Conservation (phyloP, 164 flowering plant genomes). For the Chimonanthus salicifolius region DNA sequence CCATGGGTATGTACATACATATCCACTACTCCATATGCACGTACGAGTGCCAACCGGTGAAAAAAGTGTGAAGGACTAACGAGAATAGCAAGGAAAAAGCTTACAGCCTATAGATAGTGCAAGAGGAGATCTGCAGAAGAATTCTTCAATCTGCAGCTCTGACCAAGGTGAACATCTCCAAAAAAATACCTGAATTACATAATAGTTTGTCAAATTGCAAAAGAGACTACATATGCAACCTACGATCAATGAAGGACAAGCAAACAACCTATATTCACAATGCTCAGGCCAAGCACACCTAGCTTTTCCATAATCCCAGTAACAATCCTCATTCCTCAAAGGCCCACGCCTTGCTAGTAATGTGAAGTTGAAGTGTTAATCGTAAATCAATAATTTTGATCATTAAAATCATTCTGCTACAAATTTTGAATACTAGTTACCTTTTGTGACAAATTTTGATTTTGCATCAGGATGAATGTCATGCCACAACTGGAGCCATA, state of each 20-base stretch:
- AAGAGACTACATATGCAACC: not conserved
- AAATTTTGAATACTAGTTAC: constrained; percentile 25
- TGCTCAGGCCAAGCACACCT: constrained; percentile 91
- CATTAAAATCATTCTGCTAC: not conserved
- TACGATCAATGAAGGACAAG: not conserved
- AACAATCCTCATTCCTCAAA: constrained; percentile 87
- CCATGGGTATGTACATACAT: no score
- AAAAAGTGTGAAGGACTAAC: no score
- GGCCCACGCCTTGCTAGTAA: constrained; percentile 86
- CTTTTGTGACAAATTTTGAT: constrained; percentile 86
- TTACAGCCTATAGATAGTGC: constrained; percentile 51
- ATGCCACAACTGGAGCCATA: constrained; percentile 99
- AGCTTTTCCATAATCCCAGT: constrained; percentile 99
- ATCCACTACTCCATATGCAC: no score
- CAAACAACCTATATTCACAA: constrained; percentile 89
- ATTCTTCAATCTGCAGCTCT: constrained; percentile 85
- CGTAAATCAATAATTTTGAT: not conserved
- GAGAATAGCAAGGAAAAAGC: not conserved
- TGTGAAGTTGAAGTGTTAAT: not conserved
- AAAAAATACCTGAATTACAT: constrained; percentile 62
- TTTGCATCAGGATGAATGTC: constrained; percentile 75
- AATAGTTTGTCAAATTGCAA: not conserved
- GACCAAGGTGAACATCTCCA: constrained; percentile 97
- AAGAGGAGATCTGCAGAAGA: constrained; percentile 51
- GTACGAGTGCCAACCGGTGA: no score